Evolutionary conservation across 495 filamentous ascomycete genomes (phyloP).

Genomic region (Talaromyces trachyspermus): DNA sequence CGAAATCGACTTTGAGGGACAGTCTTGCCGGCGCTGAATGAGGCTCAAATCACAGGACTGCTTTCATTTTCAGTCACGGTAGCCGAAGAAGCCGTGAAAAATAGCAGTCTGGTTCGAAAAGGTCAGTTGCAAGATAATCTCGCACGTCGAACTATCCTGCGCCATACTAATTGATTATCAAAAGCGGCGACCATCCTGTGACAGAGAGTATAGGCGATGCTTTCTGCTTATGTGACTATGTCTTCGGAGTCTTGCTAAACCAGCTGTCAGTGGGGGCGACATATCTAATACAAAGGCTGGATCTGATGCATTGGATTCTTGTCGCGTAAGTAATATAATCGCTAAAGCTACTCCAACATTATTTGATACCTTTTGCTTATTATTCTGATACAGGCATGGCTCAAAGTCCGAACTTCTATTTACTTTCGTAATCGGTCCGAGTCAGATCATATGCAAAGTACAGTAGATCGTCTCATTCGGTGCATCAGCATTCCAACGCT

Average conservation of each 20-base stretch:
- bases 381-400: constrained; percentile 17
- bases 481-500: constrained; percentile 20
- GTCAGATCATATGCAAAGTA: constrained; percentile 8
- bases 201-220: constrained; percentile 31
- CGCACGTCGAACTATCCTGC: constrained; percentile 20
- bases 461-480: constrained; percentile 16
- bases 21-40: constrained; percentile 43
- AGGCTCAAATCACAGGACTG: constrained; percentile 47
- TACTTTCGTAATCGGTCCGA: constrained; percentile 13
- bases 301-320: constrained; percentile 28
- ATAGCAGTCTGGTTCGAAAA: constrained; percentile 14
- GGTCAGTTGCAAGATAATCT: too few species aligned
- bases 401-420: constrained; percentile 18
- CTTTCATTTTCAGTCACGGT: constrained; percentile 68
- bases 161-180: not conserved
- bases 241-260: constrained; percentile 26
- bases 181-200: constrained; percentile 15
- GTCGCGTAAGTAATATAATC: constrained; percentile 24
- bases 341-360: constrained; percentile 9
- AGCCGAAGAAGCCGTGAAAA: constrained; percentile 67
- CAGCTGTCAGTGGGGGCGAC: constrained; percentile 18
- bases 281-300: constrained; percentile 17
- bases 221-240: constrained; percentile 30
- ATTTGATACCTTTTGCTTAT: constrained; percentile 6
- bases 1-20: constrained; percentile 37